These are phyloP conservation scores for Talaromyces sp. DNA, from an alignment of 2,329 filamentous ascomycete genomes.

Conservation along the genomic window DNA sequence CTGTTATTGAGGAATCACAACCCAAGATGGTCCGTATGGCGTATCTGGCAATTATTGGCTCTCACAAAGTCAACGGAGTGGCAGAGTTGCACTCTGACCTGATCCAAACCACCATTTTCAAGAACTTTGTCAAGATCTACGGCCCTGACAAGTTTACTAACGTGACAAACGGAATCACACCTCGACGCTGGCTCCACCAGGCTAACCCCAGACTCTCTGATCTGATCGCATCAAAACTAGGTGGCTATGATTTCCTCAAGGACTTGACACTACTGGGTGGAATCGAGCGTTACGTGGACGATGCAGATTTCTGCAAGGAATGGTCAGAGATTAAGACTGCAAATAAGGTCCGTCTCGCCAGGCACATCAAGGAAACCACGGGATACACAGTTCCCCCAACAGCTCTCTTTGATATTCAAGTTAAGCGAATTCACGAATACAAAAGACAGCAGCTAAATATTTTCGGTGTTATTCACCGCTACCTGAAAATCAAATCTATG, in stretches of 20 bases:
- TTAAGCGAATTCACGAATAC: conserved; percentile 99
- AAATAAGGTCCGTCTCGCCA: conserved; percentile 89
- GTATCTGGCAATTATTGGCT: conserved; percentile 88
- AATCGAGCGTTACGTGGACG: conserved; percentile 76
- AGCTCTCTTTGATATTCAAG: conserved; percentile 91
- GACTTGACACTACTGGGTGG: conserved; percentile 83
- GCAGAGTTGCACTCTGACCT: conserved; percentile 96
- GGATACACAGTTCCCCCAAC: conserved; percentile 80
- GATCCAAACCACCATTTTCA: conserved; percentile 99
- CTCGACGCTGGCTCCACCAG: conserved; percentile 93
- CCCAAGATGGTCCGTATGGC: conserved; percentile 99
- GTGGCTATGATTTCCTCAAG: conserved; percentile 78
- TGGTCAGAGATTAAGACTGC: conserved; percentile 96
- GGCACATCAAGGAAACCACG: conserved; percentile 80
- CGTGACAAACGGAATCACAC: conserved; percentile 96
- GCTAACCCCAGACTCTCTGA: conserved; percentile 90
- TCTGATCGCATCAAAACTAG: conserved; percentile 84
- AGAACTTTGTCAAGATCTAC: conserved; percentile 93
- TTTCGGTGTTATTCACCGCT: conserved; percentile 94
- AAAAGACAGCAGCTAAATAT: conserved; percentile 99
- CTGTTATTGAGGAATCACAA: conserved; percentile 94
- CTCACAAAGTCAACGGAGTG: conserved; percentile 98
- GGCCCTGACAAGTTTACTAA: conserved; percentile 98
- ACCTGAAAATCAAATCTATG: conserved; percentile 83
- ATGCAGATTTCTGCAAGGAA: conserved; percentile 86